These are phyloP conservation scores for Globisporangium paddicum DNA, from an alignment of 352 stramenopile species.

Conservation along the genomic window DNA sequence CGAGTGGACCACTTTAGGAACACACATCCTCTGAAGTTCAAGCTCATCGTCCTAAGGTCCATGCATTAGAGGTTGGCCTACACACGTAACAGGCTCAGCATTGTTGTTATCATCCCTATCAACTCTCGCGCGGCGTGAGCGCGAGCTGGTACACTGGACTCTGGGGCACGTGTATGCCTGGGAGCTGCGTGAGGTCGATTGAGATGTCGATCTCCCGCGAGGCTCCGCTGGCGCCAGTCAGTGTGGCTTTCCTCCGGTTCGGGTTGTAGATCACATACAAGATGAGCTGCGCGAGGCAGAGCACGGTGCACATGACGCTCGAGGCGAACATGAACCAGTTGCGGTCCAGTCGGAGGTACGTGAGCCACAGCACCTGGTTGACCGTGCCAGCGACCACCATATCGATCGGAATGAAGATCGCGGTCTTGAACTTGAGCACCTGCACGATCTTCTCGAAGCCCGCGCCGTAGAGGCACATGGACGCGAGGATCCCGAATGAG, in stretches of 20 bases:
- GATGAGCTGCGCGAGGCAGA: conserved; percentile 29
- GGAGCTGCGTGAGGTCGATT: neutral
- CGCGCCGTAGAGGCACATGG: conserved; percentile 33
- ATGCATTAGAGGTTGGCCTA: too few relatives aligned
- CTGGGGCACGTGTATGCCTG: neutral
- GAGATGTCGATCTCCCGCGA: conserved; percentile 7
- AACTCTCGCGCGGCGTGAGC: neutral
- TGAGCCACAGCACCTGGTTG: conserved; percentile 46
- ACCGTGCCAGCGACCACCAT: conserved; percentile 34
- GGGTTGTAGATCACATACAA: conserved; percentile 45
- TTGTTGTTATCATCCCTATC: too few relatives aligned
- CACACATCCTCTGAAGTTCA: too few relatives aligned
- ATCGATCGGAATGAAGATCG: conserved; percentile 38
- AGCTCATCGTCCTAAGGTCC: too few relatives aligned
- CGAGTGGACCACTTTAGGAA: too few relatives aligned
- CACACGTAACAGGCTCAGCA: too few relatives aligned
- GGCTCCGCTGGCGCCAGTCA: neutral
- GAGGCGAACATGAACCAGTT: conserved; percentile 54
- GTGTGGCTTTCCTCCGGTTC: conserved; percentile 6
- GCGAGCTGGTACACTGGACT: conserved; percentile 1
- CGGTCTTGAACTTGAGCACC: conserved; percentile 39
- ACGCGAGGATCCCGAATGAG: conserved; percentile 29
- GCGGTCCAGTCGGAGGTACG: conserved; percentile 33
- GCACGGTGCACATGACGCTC: conserved; percentile 30
- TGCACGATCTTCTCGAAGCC: conserved; percentile 34